Base-by-base conservation (phyloP, 345 rosid species). In the Mangifera indica region DNA sequence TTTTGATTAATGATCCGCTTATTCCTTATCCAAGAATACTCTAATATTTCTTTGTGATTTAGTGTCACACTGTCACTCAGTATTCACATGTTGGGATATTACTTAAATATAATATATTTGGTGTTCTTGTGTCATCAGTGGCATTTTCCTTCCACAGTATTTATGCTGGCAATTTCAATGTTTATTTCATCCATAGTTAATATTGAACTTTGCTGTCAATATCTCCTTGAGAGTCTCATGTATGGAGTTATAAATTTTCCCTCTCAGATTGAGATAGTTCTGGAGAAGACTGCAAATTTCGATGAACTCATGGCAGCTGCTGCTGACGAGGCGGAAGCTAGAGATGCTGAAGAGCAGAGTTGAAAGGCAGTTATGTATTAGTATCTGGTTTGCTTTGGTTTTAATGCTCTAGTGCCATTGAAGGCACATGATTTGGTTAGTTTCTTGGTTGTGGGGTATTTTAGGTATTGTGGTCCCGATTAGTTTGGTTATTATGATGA, bases 251-350 rank as follows among this genome's bases (percentile, higher is more conserved):
- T 22, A 10, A 62, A 1, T 74, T 1, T 54, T 26, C 18, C 54
- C 20, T 69, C 10, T 49, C 76, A 93, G 97, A 89, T 91, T 55
- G 98, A 91, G 76, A 93, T 93, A 51, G 44, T 87, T 67, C 84
- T 91, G 70, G 90, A 81, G 56, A 93, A 91, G 86, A 84, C 89
- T 9, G 91, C 87, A 46, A 93, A 91, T 82, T 91, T 93, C 45
- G 98, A 93, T 66, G 97, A 93, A 58, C 70, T 92, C 75, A 92
- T 92, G 93, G 96, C 90, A 7, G 87, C 90, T 60, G 87, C 88
- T 48, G 89, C 87, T 42, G 96, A 80, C 57, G 93, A 88, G 70
- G 84, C 84, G 71, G 87, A 84, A 40, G 84, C 55, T 29, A 81
- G 73, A 29, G 84, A 84, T 17, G 86, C 77, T 62, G 87, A 82